phyloP scores from a whole-genome alignment of 805 yeast genomes.

The Isabelozyma pseudorhagii region DNA sequence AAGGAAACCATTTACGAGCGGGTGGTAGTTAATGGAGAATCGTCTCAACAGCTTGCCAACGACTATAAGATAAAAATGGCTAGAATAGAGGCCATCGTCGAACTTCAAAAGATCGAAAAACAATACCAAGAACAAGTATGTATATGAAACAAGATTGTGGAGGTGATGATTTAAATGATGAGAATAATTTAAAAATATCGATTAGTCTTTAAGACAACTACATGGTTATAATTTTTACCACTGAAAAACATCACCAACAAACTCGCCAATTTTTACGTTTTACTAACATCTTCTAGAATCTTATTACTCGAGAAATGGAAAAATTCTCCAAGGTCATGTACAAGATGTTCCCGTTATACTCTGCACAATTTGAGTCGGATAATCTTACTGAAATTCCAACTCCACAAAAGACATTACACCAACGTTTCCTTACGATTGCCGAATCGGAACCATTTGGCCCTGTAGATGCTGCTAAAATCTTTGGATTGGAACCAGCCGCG shows the following conservation, averaged over 20 bases:
- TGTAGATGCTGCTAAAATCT: constrained; percentile 83
- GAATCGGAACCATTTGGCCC: constrained; percentile 97
- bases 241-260: constrained; percentile 11
- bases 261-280: neutral
- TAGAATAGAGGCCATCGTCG: constrained; percentile 84
- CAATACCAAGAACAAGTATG: constrained; percentile 61
- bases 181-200: constrained; percentile 46
- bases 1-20: constrained; percentile 60
- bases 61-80: constrained; percentile 78
- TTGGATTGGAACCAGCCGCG: constrained; percentile 85
- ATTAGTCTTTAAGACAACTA: constrained; percentile 79
- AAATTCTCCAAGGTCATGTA: constrained; percentile 62
- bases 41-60: constrained; percentile 73
- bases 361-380: constrained; percentile 47
- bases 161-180: constrained; percentile 33
- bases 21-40: constrained; percentile 46
- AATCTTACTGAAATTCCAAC: constrained; percentile 92
- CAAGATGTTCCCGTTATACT: constrained; percentile 76
- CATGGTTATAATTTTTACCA: constrained; percentile 47
- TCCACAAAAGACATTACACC: constrained; percentile 75
- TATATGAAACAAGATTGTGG: constrained; percentile 12
- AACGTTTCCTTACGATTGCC: constrained; percentile 83
- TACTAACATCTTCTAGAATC: constrained; percentile 44
- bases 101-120: constrained; percentile 63
- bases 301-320: constrained; percentile 52